phyloP scores from a whole-genome alignment of 495 filamentous ascomycete species.

The Tuber indicum region DNA sequence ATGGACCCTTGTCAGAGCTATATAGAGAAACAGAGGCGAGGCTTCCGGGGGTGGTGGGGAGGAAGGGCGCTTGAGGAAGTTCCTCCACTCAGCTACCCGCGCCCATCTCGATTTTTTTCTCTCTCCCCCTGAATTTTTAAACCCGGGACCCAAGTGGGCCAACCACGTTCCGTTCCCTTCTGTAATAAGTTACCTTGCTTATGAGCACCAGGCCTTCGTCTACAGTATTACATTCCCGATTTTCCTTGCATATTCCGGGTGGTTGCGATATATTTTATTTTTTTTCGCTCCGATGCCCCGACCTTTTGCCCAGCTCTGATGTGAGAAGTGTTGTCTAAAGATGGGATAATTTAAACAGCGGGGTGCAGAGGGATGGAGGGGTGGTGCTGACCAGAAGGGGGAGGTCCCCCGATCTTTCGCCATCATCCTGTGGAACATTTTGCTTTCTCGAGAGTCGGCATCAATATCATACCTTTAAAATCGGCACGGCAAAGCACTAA shows the following conservation, averaged over 20 bases:
- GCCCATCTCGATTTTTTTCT: background rate
- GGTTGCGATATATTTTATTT: background rate
- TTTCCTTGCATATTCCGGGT: background rate
- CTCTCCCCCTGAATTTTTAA: background rate
- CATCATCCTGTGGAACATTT: background rate
- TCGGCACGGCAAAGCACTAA: background rate
- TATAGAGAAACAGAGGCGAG: background rate
- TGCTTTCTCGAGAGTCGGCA: background rate
- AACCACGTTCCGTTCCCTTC: background rate
- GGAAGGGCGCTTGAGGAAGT: background rate
- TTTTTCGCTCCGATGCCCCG: background rate
- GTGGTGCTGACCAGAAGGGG: background rate
- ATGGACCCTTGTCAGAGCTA: background rate
- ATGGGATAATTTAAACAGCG: background rate
- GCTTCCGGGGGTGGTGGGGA: background rate
- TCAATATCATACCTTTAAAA: background rate
- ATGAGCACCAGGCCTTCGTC: background rate
- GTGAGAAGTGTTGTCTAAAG: background rate
- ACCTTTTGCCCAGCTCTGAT: background rate
- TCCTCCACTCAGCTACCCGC: background rate
- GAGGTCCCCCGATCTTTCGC: background rate
- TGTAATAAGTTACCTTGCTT: background rate
- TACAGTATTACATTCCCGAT: background rate
- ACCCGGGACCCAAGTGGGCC: background rate
- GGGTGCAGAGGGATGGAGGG: background rate